phyloP scores from a whole-genome alignment of 1,284 basidiomycete genomes.

The Mycosarcoma mackinlayi region DNA sequence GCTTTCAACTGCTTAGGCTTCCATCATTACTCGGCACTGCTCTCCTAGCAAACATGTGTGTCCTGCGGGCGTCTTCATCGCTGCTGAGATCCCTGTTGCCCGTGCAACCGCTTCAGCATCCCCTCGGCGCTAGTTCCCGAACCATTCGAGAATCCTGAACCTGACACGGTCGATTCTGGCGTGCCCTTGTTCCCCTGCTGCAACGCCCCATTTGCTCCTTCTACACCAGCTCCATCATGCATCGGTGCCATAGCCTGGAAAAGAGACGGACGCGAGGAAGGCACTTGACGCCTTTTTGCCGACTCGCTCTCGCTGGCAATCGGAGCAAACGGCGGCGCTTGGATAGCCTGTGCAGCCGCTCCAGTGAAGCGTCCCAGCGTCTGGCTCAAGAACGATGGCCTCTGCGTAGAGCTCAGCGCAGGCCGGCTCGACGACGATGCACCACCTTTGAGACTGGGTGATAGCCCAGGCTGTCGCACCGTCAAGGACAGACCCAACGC shows the following conservation, averaged over 20 bases:
- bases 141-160: conserved; percentile 31
- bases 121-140: conserved; percentile 33
- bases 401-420: conserved; percentile 8
- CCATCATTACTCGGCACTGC: no score
- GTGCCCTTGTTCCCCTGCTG: conserved; percentile 25
- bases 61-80: background rate
- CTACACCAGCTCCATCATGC: conserved; percentile 7
- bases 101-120: conserved; percentile 33
- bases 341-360: conserved; percentile 17
- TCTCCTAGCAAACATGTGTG: no score
- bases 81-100: conserved; percentile 18
- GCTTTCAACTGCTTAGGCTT: no score
- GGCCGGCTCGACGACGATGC: conserved; percentile 7
- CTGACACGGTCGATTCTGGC: conserved; percentile 24
- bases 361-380: conserved; percentile 45
- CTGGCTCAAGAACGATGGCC: conserved; percentile 48
- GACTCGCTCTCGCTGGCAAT: conserved; percentile 6
- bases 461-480: conserved; percentile 5
- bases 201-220: background rate
- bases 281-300: conserved; percentile 4
- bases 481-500: conserved; percentile 4
- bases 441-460: conserved; percentile 18
- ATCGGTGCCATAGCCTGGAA: conserved; percentile 34
- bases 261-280: conserved; percentile 24
- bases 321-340: conserved; percentile 22